Conservation (phyloP, 768 basidiomycete species). For the Cyclocybe cylindracea region DNA sequence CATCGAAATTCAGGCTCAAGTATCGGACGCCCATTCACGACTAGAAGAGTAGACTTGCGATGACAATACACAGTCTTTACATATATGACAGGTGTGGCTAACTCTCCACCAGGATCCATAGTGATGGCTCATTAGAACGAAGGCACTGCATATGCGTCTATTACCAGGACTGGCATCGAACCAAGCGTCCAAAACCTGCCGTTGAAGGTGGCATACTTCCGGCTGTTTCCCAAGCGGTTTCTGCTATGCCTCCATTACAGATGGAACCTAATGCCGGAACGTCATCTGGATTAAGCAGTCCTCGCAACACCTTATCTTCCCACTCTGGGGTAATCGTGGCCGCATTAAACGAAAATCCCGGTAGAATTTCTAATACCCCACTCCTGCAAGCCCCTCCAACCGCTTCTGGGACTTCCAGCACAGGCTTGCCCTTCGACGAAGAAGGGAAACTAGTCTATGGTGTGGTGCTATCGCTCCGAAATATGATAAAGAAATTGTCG, state of each 20-base stretch:
- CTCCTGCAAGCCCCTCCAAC: constrained; percentile 35
- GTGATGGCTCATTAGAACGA: constrained; percentile 3
- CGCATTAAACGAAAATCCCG: constrained; percentile 48
- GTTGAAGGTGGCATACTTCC: constrained; percentile 73
- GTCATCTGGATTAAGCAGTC: constrained; percentile 49
- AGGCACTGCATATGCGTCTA: constrained; percentile 93
- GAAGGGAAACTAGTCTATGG: constrained; percentile 98
- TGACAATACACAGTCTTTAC: constrained; percentile 93
- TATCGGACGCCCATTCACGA: too few species aligned
- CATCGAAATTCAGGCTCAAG: too few species aligned
- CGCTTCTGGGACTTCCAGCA: constrained; percentile 37
- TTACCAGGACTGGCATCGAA: constrained; percentile 94
- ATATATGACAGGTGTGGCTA: constrained; percentile 80
- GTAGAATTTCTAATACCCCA: constrained; percentile 35
- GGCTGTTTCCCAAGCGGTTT: constrained; percentile 75
- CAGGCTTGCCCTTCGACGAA: constrained; percentile 89
- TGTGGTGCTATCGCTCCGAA: constrained; percentile 85
- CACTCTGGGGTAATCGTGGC: constrained; percentile 64
- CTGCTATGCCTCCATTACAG: constrained; percentile 29
- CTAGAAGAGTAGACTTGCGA: constrained; percentile 23
- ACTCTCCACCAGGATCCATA: neutral
- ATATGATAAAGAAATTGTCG: constrained; percentile 95
- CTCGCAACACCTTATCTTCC: constrained; percentile 67
- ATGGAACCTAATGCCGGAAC: constrained; percentile 32
- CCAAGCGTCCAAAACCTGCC: constrained; percentile 71